Evolutionary conservation across 768 basidiomycete species (phyloP).

Genomic region (Tricholoma saponaceum): DNA sequence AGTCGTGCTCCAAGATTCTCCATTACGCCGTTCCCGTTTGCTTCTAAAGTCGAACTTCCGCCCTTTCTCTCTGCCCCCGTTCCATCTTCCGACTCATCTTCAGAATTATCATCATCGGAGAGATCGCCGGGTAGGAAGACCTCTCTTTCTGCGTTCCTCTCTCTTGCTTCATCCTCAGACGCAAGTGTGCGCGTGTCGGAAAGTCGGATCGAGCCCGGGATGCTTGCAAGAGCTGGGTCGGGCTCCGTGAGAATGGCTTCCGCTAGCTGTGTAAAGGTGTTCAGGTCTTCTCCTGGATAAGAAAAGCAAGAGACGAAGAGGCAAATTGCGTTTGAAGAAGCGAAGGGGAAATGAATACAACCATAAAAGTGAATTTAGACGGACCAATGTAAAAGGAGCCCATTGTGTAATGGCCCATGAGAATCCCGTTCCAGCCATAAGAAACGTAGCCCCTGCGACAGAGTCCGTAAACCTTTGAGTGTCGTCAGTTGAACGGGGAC

Average conservation of each 20-base stretch:
- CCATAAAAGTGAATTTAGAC: constrained; percentile 16
- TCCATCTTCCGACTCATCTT: constrained; percentile 9
- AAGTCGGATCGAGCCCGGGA: constrained; percentile 37
- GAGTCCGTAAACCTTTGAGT: constrained; percentile 60
- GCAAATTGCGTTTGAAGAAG: not conserved
- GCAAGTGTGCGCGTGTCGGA: constrained; percentile 39
- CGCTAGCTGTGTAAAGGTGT: constrained; percentile 53
- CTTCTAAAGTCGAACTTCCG: constrained; percentile 33
- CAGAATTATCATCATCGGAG: constrained; percentile 9
- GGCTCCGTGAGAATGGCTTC: constrained; percentile 79
- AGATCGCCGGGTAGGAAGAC: not conserved
- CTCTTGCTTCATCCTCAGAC: constrained; percentile 13
- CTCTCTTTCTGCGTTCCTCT: not conserved
- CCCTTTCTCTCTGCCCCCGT: constrained; percentile 32
- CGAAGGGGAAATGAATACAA: not conserved
- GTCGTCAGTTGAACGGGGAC: not conserved
- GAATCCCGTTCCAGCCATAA: constrained; percentile 80
- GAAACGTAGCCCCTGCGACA: constrained; percentile 65
- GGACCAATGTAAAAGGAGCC: constrained; percentile 88
- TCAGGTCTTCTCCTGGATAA: not conserved
- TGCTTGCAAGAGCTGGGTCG: constrained; percentile 26
- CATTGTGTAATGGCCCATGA: constrained; percentile 93
- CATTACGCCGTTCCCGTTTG: constrained; percentile 21
- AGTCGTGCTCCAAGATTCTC: constrained; percentile 44
- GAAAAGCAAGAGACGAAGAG: not conserved